Base-by-base conservation (phyloP, 2,329 filamentous ascomycete genomes). In the Didymella arachidicola region DNA sequence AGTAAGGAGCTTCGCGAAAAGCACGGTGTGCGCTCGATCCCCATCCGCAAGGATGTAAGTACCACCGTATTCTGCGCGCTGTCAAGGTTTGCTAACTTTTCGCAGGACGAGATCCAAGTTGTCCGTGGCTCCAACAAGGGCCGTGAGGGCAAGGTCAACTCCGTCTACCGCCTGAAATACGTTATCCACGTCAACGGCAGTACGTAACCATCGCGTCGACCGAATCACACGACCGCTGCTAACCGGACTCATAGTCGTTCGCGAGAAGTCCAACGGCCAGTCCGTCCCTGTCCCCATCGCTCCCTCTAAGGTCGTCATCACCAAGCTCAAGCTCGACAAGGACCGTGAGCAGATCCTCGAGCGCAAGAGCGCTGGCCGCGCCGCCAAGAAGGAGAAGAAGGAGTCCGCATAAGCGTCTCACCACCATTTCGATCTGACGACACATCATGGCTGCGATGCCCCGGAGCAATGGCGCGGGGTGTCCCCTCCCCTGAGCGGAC, bases 271-370 rank as follows among this genome's bases (percentile, higher is more conserved):
- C 81, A 95, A 93, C 81, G 94, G 95, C 83, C 93, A 97, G 86
- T 91, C 88, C 80, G 93, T 98, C 57, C 94, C 94, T 67, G 86
- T 98, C 79, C 92, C 92, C 81, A 89, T 99, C 83, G 91, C 94
- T 84, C 90, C 95, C 77, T 96, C 91, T 84, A 98, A 98, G 84
- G 92, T 97, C 73, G 89, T 97, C 85, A 91, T 99, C 86, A 97
- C 90, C 85, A 97, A 97, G 89, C 88, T 98, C 82, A 97, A 98
- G 91, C 87, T 97, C 77, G 91, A 95, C 87, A 94, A 95, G 89
- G 91, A 96, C 84, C 90, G 92, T 73, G 91, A 95, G 87, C 84
- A 83, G 80, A 95, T 95, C 78, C 86, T 96, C 74, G 91, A 92
- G 84, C 88, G 92, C 83, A 92, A 91, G 84, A 89, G 89, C 83